Evolutionary conservation across 2,329 filamentous ascomycete genomes (phyloP), one percentile per base, ranked within the genome.

Genomic region (Nannizzia gypsea): DNA sequence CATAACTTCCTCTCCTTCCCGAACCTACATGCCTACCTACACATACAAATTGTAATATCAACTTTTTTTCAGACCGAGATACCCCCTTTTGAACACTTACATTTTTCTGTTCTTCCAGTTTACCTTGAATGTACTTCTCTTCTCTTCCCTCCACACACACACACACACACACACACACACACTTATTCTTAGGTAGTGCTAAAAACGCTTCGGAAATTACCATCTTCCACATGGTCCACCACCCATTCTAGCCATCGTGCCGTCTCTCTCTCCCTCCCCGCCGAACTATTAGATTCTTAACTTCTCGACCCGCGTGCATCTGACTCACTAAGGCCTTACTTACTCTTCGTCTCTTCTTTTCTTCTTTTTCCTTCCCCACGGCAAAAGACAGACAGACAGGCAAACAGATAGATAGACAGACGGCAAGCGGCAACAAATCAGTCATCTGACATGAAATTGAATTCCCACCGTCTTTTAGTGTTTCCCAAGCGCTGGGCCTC

Each of bases 181-280:
- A 11, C 9, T 36, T 36, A 36, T 36, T 11, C 34, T 38, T 44
- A 57, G 55, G 42, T 57, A 54, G 50, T 54, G 50, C 26, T 20
- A 52, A 52, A 31, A 54, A 34, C 38, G 15, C 50, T 31, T 54
- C 50, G 28, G 50, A 54, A 34, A 54, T 54, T 54, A 54, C 50
- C 22, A 46, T 31, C 26, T 52, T 52, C 48, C 24, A 31, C 22
- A 17, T 13, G 46, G 26, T 26, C 46, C 46, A 52, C 46, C 31
- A 11, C 31, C 44, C 24, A 13, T 34, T 54, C 50, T 13, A 54
- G 15, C 11, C 44, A 50, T 50, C 44, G 13, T 50, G 26, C 50
- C 50, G 50, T 20, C 26, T 31, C 6, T 50, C 20, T n/a, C 2
- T 6, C 26, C 8, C 6, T 11, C 26, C 15, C 24, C 50, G 15